Percentiles rank a stretch among this genome's conserved stretches.
Evolutionary conservation across 1,139 yeast species (phyloP).

Genomic region (Nakaseomyces bracarensis): DNA sequence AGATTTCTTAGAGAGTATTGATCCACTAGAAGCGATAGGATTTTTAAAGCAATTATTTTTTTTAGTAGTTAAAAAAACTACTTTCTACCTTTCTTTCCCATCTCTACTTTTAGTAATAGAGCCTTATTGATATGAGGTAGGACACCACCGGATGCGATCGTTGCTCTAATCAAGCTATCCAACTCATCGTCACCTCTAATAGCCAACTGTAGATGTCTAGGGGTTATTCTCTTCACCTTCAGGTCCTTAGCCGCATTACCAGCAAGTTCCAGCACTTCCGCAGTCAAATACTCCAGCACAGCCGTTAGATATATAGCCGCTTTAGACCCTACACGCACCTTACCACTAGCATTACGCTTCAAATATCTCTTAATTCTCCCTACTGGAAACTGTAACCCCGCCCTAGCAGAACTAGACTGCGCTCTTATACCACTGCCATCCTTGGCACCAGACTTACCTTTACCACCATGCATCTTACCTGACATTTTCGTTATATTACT

Average conservation of each 20-base stretch:
- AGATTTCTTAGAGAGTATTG: too few relatives aligned
- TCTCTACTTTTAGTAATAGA: slow-evolving; percentile 79
- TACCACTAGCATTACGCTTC: slow-evolving; percentile 85
- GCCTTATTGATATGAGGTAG: slow-evolving; percentile 96
- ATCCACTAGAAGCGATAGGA: too few relatives aligned
- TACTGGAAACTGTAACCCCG: slow-evolving; percentile 96
- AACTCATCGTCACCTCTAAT: slow-evolving; percentile 98
- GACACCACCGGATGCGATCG: slow-evolving; percentile 99
- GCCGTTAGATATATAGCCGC: slow-evolving; percentile 97
- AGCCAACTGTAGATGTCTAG: slow-evolving; percentile 96
- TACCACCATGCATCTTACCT: slow-evolving; percentile 92
- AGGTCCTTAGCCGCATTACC: slow-evolving; percentile 99
- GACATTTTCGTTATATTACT: slow-evolving; percentile 46
- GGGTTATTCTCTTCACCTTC: slow-evolving; percentile 97
- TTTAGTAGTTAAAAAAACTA: neutral
- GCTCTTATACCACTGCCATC: slow-evolving; percentile 55
- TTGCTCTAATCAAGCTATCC: slow-evolving; percentile 91
- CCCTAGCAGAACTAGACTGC: slow-evolving; percentile 91
- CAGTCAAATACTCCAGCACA: slow-evolving; percentile 92
- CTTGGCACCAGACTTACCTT: slow-evolving; percentile 80
- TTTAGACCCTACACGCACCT: slow-evolving; percentile 93
- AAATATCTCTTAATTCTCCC: slow-evolving; percentile 96
- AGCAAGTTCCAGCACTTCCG: slow-evolving; percentile 96
- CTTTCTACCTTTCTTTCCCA: slow-evolving; percentile 39
- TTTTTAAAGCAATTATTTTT: too few relatives aligned